A percentile compares a stretch with the other conserved stretches of the same genome.
These are phyloP conservation scores for Penicillium angulare DNA, from an alignment of 495 filamentous ascomycete genomes.

Conservation along the genomic window DNA sequence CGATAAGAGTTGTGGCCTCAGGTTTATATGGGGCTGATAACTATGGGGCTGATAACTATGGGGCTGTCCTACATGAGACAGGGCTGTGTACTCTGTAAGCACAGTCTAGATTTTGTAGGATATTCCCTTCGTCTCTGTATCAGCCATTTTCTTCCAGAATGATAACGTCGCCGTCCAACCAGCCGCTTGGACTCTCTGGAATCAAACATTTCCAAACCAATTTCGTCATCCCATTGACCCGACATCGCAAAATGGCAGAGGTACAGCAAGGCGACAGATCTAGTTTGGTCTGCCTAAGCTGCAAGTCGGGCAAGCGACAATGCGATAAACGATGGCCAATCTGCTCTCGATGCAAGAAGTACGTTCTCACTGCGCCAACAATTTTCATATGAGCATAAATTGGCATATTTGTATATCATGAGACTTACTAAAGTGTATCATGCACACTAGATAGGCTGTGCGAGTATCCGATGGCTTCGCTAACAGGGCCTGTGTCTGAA, in stretches of 20 bases:
- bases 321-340: background rate
- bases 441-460: background rate
- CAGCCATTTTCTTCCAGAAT: too few species aligned
- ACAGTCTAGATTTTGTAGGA: background rate
- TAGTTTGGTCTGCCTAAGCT: background rate
- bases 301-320: background rate
- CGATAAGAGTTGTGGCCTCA: slow-evolving; percentile 8
- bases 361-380: background rate
- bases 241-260: too few species aligned
- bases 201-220: too few species aligned
- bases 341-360: background rate
- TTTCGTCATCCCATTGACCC: too few species aligned
- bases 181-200: too few species aligned
- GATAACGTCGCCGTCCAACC: too few species aligned
- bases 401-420: background rate
- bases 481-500: background rate
- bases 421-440: background rate
- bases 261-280: too few species aligned
- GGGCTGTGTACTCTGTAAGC: background rate
- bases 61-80: too few species aligned
- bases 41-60: background rate
- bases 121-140: too few species aligned
- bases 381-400: background rate
- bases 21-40: background rate
- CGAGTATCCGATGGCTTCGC: background rate